phyloP scores from a whole-genome alignment of 208 protist genomes.

The Balamuthia mandrillaris region DNA sequence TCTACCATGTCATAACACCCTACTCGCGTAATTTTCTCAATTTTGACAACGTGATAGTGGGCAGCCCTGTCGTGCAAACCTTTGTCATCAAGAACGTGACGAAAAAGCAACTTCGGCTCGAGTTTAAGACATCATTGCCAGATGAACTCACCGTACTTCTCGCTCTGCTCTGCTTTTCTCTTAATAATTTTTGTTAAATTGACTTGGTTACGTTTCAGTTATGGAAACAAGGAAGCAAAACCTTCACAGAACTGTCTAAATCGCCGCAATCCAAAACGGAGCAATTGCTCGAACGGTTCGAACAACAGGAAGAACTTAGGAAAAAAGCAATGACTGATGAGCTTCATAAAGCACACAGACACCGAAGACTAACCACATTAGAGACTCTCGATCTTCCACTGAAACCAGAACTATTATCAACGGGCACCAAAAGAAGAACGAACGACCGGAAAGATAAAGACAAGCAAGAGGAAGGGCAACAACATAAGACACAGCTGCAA shows the following conservation, averaged over 20 bases:
- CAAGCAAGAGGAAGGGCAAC: no score
- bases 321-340: no score
- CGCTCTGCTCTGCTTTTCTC: not conserved
- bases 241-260: not conserved
- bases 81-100: slow-evolving; percentile 50
- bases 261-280: slow-evolving; percentile 28
- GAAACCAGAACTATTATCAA: no score
- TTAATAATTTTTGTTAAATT: not conserved
- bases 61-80: slow-evolving; percentile 47
- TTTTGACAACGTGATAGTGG: slow-evolving; percentile 52
- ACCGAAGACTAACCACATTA: no score
- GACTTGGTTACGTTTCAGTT: not conserved
- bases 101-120: slow-evolving; percentile 27
- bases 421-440: no score
- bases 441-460: no score
- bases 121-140: slow-evolving; percentile 33
- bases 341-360: no score
- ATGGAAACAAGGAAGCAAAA: slow-evolving; percentile 25
- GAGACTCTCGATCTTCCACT: no score
- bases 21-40: slow-evolving; percentile 43
- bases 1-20: slow-evolving; percentile 56
- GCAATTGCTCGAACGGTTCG: slow-evolving; percentile 17
- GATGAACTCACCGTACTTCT: slow-evolving; percentile 50
- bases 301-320: not conserved
- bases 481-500: no score